phyloP scores from a whole-genome alignment of 257 asterid genomes.

The Solanum piurae region DNA sequence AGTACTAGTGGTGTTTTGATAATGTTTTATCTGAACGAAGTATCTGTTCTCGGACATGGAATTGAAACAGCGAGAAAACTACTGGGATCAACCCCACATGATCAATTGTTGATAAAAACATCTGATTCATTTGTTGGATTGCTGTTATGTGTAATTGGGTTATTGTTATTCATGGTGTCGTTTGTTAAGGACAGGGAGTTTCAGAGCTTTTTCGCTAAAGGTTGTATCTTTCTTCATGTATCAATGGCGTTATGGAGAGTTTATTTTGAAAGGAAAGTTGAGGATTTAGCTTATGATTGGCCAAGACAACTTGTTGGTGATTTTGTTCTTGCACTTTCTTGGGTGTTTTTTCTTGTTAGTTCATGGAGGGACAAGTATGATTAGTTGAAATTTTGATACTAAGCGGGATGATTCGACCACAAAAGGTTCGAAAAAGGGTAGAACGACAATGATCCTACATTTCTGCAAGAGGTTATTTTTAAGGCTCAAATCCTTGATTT shows the following conservation, averaged over 20 bases:
- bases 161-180: conserved; percentile 55
- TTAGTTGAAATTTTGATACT: not conserved
- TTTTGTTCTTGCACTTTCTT: conserved; percentile 48
- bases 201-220: conserved; percentile 54
- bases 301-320: conserved; percentile 58
- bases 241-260: conserved; percentile 63
- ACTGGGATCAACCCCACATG: conserved; percentile 58
- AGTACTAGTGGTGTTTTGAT: conserved; percentile 36
- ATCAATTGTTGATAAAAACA: conserved; percentile 32
- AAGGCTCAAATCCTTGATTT: not conserved
- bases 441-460: not conserved
- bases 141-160: conserved; percentile 46
- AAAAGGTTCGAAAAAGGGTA: not conserved
- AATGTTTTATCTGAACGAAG: conserved; percentile 50
- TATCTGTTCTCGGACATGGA: conserved; percentile 49
- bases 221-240: conserved; percentile 39
- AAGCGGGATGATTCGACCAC: not conserved
- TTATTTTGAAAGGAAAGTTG: conserved; percentile 53
- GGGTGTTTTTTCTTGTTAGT: conserved; percentile 54
- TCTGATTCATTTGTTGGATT: conserved; percentile 59
- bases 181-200: conserved; percentile 58
- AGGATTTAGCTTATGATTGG: conserved; percentile 62
- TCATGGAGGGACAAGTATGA: conserved; percentile 69
- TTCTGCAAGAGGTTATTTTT: not conserved
- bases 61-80: conserved; percentile 43